Evolutionary conservation across 768 basidiomycete genomes (phyloP), one percentile per base, ranked within the genome.

Genomic region (Pluteus cervinus): DNA sequence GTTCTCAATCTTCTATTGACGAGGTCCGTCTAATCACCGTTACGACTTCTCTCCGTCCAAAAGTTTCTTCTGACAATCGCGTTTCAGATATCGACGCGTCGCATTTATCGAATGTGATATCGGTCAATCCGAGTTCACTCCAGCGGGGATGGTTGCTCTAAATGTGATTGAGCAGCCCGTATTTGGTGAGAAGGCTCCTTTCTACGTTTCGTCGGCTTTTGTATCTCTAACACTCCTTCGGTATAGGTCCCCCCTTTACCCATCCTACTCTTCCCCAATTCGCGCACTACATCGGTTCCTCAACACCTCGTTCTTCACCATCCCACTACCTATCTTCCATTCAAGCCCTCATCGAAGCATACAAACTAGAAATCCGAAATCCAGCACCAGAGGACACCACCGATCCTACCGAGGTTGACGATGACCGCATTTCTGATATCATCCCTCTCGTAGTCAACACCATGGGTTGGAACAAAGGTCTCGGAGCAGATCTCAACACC

Each of bases 401-500:
- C 24, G 50, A 54, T 33, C 29, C 45, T 7, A 50, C 48, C 14
- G 41, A 45, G 11, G 53, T 55, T 5, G 54, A 57, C 3, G 57
- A 60, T 4, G 42, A 57, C 1, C 67, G 73, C 28, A 69, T 83
- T 16, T 49, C 54, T 5, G 78, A 83, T 33, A 43, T 61, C 18
- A 75, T 92, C 4, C 94, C 94, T 0, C 74, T 97, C 12, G 76
- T 97, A 11, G 75, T 98, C 36, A 99, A 98, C 55, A 97, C 88
- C 0, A 93, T 94, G 79, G 94, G 94, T 2, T 99, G 94, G 94
- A 75, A 75, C 4, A 97, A 93, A 55, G 94, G 94, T 5, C 75
- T 96, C 3, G 94, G 94, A 3, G 81, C 78, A 11, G 87, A 94
- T 48, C 61, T 98, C 8, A 74, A 78, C 2, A 55, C 54, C 10